These are phyloP conservation scores for Penicillium frequentans DNA, from an alignment of 2,329 filamentous ascomycete genomes.

Conservation along the genomic window DNA sequence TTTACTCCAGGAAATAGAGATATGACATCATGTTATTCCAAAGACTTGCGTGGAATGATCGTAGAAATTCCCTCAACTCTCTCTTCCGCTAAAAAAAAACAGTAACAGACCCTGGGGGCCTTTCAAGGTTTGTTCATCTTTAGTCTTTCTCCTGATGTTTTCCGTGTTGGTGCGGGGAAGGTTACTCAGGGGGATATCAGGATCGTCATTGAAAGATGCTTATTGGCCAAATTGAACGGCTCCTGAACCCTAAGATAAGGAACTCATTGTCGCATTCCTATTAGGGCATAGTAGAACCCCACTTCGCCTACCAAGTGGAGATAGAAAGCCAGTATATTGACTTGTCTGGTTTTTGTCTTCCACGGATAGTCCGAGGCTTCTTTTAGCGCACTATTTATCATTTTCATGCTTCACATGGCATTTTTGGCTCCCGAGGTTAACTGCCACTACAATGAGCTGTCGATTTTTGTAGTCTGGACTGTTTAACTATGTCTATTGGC, in stretches of 20 bases:
- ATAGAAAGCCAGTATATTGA: not conserved
- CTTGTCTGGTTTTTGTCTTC: not conserved
- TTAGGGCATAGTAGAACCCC: not conserved
- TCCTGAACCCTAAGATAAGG: constrained; percentile 2
- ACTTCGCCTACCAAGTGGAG: not conserved
- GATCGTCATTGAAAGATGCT: constrained; percentile 1
- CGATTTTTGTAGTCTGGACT: not conserved
- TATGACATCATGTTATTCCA: no score
- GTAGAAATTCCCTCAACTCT: no score
- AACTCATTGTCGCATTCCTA: not conserved
- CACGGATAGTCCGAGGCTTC: not conserved
- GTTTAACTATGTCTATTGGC: not conserved
- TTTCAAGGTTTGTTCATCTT: not conserved
- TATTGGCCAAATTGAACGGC: constrained; percentile 2
- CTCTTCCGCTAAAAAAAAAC: no score
- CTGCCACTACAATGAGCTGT: not conserved
- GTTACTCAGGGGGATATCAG: constrained; percentile 10
- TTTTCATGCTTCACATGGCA: not conserved
- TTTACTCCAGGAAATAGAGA: no score
- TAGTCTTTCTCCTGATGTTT: not conserved
- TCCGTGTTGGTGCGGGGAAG: constrained; percentile 2
- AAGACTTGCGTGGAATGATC: no score
- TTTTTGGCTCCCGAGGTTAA: not conserved
- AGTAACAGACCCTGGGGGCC: not conserved
- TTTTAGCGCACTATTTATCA: not conserved